Conservation (phyloP, 2,329 filamentous ascomycete genomes). For the Falciphora oryzae region DNA sequence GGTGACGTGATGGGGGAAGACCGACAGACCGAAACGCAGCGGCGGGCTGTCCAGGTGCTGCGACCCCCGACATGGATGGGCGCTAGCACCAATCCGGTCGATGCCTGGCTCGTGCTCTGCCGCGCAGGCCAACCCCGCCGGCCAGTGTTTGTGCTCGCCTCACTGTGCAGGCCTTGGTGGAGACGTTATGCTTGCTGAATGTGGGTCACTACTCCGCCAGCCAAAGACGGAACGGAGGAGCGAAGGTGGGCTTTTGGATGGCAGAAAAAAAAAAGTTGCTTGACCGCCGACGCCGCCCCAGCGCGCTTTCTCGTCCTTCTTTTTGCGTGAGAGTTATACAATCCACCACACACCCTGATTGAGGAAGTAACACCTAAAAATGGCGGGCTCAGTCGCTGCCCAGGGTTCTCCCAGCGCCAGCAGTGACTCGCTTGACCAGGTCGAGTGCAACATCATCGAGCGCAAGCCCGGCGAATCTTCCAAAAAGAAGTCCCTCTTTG, state of each 20-base stretch:
- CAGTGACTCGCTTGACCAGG: constrained; percentile 11
- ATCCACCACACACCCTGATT: too few species aligned
- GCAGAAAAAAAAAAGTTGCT: constrained; percentile 10
- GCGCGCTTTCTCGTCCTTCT: background rate
- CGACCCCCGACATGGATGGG: background rate
- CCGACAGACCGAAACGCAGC: background rate
- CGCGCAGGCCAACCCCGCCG: background rate
- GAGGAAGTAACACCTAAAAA: background rate
- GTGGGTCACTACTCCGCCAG: background rate
- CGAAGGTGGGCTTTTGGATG: background rate
- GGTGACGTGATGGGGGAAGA: background rate
- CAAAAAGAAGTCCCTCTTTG: constrained; percentile 46
- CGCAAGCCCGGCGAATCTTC: constrained; percentile 17
- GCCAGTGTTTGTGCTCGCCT: background rate
- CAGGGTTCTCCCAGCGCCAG: background rate
- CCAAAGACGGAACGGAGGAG: background rate
- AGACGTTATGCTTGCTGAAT: background rate
- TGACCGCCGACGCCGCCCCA: background rate
- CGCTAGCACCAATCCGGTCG: background rate
- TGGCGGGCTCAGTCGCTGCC: background rate
- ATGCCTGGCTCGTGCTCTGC: background rate
- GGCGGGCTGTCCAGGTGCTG: background rate
- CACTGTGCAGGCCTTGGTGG: background rate
- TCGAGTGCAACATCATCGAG: constrained; percentile 4
- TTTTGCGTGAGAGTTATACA: background rate